Conservation (phyloP, 257 asterid genomes). For the Dorcoceras hygrometricum region DNA sequence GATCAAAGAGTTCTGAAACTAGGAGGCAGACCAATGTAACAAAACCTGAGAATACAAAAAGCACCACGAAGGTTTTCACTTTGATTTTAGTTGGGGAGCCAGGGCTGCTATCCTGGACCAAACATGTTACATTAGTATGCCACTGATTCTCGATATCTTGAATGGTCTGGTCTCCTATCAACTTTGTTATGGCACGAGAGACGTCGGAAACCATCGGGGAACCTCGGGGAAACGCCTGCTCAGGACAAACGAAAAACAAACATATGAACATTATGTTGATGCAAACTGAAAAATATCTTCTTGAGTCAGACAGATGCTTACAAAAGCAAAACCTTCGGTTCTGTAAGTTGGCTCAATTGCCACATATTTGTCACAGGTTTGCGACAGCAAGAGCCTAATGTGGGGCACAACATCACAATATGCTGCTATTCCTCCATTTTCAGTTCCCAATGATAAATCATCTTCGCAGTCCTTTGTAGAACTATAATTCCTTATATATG, state of each 20-base stretch:
- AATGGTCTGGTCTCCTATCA: constrained; percentile 2
- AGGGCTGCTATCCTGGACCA: background rate
- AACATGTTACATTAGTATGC: background rate
- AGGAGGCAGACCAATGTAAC: constrained; percentile 24
- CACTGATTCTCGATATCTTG: background rate
- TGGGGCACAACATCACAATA: background rate
- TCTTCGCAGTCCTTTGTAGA: background rate
- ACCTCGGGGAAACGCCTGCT: constrained; percentile 26
- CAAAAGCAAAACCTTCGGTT: background rate
- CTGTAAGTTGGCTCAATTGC: background rate
- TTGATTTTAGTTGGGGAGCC: background rate
- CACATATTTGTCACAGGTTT: background rate
- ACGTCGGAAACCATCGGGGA: constrained; percentile 25
- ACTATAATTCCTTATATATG: background rate
- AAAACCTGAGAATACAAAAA: constrained; percentile 23
- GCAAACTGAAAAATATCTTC: background rate
- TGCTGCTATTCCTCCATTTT: background rate
- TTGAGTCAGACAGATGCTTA: background rate
- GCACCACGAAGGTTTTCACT: constrained; percentile 4
- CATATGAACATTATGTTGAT: background rate
- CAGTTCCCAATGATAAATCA: no score
- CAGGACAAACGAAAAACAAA: background rate
- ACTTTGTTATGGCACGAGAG: constrained; percentile 22
- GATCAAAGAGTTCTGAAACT: constrained; percentile 11
- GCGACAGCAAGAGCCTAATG: background rate